Percentiles rank a stretch among this genome's conserved stretches.
These are phyloP conservation scores for Erysimum pusillum DNA, from an alignment of 441 rosid genomes.

Conservation along the genomic window DNA sequence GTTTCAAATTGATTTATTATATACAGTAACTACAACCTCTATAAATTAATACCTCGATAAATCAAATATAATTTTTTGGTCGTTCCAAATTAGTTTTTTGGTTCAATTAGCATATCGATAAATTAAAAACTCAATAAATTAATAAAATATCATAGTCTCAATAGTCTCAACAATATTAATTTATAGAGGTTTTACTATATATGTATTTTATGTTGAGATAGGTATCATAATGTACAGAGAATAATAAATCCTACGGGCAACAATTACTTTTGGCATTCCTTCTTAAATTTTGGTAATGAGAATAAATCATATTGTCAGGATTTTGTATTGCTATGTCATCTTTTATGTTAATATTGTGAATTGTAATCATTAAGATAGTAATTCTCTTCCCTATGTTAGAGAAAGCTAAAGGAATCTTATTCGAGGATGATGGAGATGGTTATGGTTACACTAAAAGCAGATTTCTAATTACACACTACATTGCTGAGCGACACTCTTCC, in stretches of 20 bases:
- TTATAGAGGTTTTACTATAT: too few species aligned
- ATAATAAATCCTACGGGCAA: not conserved
- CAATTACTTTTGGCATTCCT: not conserved
- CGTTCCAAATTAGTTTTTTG: too few species aligned
- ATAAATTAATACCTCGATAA: too few species aligned
- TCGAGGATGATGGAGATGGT: conserved; percentile 95
- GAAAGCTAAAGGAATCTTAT: conserved; percentile 78
- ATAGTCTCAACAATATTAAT: too few species aligned
- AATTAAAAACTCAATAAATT: too few species aligned
- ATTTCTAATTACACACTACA: conserved; percentile 71
- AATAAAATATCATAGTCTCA: too few species aligned
- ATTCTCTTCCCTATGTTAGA: conserved; percentile 54
- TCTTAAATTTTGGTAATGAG: not conserved
- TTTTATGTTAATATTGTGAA: conserved; percentile 14
- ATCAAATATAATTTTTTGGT: too few species aligned
- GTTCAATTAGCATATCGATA: too few species aligned
- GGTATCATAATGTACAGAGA: not conserved
- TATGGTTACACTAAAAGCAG: conserved; percentile 76
- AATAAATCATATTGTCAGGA: not conserved
- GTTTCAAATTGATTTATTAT: too few species aligned
- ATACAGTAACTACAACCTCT: too few species aligned
- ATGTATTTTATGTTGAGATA: too few species aligned
- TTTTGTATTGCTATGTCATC: conserved; percentile 12
- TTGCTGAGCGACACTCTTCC: conserved; percentile 72
- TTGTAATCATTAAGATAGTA: not conserved